Evolutionary conservation across 768 basidiomycete genomes (phyloP), one percentile per base, ranked within the genome.

Genomic region (Boletus rubescentipes): DNA sequence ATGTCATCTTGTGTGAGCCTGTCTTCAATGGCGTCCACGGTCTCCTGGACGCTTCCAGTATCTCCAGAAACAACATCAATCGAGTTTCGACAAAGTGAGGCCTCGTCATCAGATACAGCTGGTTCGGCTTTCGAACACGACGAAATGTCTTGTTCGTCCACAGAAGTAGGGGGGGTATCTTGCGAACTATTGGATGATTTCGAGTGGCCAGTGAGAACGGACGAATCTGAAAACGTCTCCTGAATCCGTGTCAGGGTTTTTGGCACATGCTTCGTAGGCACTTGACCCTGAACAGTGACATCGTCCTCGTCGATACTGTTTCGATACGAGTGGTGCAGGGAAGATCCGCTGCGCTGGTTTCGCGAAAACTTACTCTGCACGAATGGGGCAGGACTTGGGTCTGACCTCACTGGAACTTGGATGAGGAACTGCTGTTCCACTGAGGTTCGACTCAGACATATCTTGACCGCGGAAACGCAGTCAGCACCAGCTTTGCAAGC

Each of bases 401-500:
- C 78, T 21, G 76, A 78, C 21, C 68, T 69, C 29, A 69, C 72
- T 16, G 87, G 87, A 26, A 87, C 71, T 59, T 84, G 80, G 67
- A 89, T 78, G 57, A 89, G 70, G 65, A 89, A 85, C 10, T 84
- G 79, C 36, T 78, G 77, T 62, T 86, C 85, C 38, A 80, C 79
- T 12, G 78, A 70, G 20, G 85, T 76, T 46, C 85, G 79, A 66
- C 79, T 83, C 51, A 95, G 71, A 65, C 91, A 94, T 55, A 87
- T 79, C 72, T 89, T 92, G 60, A 95, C 91, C 23, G 91, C 84
- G 9, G 86, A 80, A 38, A 93, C 87, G 69, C 93, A 96, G 57
- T 97, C 94, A 11, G 88, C 85, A 29, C 91, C 93, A 26, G 90
- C 85, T 66, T 92, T 89, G 54, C 95, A 76, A 6, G 94, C 91